These are phyloP conservation scores for Penicillium verhagenii DNA, from an alignment of 495 filamentous ascomycete genomes.

Conservation along the genomic window DNA sequence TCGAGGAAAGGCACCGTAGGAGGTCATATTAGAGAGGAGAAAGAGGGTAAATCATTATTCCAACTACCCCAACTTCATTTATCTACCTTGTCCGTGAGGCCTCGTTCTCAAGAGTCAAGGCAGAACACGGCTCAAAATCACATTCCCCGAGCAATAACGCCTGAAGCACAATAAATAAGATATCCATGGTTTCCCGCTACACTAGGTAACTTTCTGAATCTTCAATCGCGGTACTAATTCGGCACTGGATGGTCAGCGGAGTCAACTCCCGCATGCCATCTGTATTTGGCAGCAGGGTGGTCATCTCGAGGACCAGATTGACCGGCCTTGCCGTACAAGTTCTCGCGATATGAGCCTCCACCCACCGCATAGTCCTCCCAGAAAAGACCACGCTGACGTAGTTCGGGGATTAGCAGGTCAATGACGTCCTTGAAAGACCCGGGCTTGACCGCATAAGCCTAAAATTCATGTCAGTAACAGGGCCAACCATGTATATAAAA, in stretches of 20 bases:
- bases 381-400: conserved; percentile 48
- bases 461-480: background rate
- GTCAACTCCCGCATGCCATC: conserved; percentile 48
- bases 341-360: conserved; percentile 51
- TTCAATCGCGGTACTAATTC: conserved; percentile 12
- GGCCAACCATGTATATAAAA: too few relatives aligned
- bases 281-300: conserved; percentile 51
- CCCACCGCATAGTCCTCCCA: conserved; percentile 47
- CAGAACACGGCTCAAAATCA: too few relatives aligned
- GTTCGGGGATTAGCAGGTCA: conserved; percentile 47
- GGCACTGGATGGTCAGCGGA: conserved; percentile 24
- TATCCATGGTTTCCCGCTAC: too few relatives aligned
- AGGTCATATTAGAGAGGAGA: too few relatives aligned
- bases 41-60: too few relatives aligned
- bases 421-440: conserved; percentile 63
- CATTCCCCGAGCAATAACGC: too few relatives aligned
- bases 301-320: conserved; percentile 45
- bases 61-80: too few relatives aligned
- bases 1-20: too few relatives aligned
- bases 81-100: too few relatives aligned
- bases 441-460: conserved; percentile 61
- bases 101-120: too few relatives aligned
- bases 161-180: too few relatives aligned
- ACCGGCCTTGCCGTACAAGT: conserved; percentile 38
- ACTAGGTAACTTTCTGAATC: too few relatives aligned